These are phyloP conservation scores for Asterionellopsis glacialis DNA, from an alignment of 108 stramenopile species.

Conservation along the genomic window DNA sequence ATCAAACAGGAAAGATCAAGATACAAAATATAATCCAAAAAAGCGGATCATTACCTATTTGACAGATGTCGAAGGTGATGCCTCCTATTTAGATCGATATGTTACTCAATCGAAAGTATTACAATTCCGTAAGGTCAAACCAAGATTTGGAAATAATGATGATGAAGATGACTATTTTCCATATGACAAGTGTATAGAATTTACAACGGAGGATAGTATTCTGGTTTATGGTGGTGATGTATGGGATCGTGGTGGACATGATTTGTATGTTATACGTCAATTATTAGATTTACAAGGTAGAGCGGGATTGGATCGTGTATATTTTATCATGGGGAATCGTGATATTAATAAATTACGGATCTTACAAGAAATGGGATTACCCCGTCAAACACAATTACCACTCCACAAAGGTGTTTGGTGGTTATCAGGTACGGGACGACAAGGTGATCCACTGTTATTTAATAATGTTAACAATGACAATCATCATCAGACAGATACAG, in stretches of 20 bases:
- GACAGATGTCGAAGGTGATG: conserved; percentile 88
- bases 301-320: conserved; percentile 59
- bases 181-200: conserved; percentile 58
- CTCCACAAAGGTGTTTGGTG: conserved; percentile 67
- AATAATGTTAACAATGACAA: conserved; percentile 3
- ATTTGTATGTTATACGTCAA: conserved; percentile 81
- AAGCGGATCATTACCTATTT: conserved; percentile 20
- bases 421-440: conserved; percentile 45
- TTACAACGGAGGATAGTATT: conserved; percentile 17
- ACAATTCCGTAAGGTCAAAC: conserved; percentile 21
- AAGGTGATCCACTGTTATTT: conserved; percentile 36
- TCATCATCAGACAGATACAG: not conserved
- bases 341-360: conserved; percentile 89
- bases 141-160: conserved; percentile 10
- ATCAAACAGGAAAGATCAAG: not conserved
- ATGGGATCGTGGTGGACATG: conserved; percentile 84
- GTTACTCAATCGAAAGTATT: conserved; percentile 70
- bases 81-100: conserved; percentile 70
- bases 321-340: conserved; percentile 84
- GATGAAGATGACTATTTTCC: conserved; percentile 49
- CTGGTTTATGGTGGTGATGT: conserved; percentile 77
- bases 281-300: conserved; percentile 60
- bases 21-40: not conserved
- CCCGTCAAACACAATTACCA: conserved; percentile 17
- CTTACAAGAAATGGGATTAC: conserved; percentile 51